A percentile compares a stretch with the other conserved stretches of the same genome.
Evolutionary conservation across 2,329 filamentous ascomycete species (phyloP).

Genomic region (Exophiala bonariae): DNA sequence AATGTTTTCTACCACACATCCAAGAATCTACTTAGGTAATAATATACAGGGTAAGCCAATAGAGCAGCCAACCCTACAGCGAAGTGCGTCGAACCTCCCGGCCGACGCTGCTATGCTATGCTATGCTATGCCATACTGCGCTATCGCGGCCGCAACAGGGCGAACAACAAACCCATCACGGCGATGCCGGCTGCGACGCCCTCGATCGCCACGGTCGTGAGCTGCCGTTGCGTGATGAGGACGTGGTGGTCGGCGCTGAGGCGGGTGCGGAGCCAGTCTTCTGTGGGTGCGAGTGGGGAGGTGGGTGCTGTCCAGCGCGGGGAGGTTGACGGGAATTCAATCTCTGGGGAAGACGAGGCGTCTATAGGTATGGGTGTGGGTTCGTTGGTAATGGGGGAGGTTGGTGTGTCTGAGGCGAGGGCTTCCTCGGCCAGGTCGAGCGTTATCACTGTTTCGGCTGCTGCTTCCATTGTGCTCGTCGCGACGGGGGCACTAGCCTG

Average conservation of each 20-base stretch:
- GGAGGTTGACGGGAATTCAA: slow-evolving; percentile 22
- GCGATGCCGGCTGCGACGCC: slow-evolving; percentile 66
- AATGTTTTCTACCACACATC: no score
- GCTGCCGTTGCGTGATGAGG: slow-evolving; percentile 66
- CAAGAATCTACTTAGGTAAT: no score
- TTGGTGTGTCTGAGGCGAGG: background rate
- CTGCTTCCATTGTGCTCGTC: slow-evolving; percentile 12
- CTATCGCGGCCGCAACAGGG: slow-evolving; percentile 49
- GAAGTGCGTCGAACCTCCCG: no score
- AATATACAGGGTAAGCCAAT: no score
- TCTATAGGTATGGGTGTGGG: slow-evolving; percentile 1
- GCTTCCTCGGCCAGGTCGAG: slow-evolving; percentile 14
- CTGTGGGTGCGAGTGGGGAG: slow-evolving; percentile 46
- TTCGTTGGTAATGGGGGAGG: slow-evolving; percentile 5
- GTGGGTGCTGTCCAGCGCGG: slow-evolving; percentile 24
- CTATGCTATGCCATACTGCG: no score
- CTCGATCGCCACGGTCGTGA: slow-evolving; percentile 69
- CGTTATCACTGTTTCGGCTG: slow-evolving; percentile 12
- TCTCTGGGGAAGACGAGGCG: slow-evolving; percentile 15
- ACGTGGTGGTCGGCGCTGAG: slow-evolving; percentile 63
- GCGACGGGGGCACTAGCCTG: background rate
- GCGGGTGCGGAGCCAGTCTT: slow-evolving; percentile 55
- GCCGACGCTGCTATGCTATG: no score
- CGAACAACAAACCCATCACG: slow-evolving; percentile 55
- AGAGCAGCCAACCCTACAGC: no score